Evolutionary conservation across 306 rosid species (phyloP).

Genomic region (Dalbergia cultrata): DNA sequence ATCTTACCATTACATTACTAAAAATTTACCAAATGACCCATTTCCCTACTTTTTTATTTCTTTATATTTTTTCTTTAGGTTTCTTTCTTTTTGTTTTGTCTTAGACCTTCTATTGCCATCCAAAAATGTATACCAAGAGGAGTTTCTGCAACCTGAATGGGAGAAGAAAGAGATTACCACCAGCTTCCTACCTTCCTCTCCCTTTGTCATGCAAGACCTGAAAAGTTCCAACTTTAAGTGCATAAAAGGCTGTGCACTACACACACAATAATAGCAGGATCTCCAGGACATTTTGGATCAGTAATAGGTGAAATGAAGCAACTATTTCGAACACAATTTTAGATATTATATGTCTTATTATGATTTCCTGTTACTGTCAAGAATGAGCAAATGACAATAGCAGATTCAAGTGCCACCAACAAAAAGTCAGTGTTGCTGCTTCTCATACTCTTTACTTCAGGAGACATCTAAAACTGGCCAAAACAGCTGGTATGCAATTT

Average conservation of each 20-base stretch:
- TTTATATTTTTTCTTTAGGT: not conserved
- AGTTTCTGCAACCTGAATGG: constrained; percentile 38
- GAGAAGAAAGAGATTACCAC: constrained; percentile 30
- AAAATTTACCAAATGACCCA: constrained; percentile 26
- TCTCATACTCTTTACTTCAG: constrained; percentile 16
- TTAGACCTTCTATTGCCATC: constrained; percentile 22
- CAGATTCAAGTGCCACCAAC: not conserved
- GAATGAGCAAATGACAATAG: constrained; percentile 22
- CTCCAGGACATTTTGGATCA: constrained; percentile 36
- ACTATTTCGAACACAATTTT: not conserved
- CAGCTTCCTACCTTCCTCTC: constrained; percentile 43
- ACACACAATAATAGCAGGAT: constrained; percentile 29
- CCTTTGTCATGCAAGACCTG: constrained; percentile 18
- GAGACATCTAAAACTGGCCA: not conserved
- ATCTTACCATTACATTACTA: constrained; percentile 1
- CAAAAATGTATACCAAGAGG: constrained; percentile 29
- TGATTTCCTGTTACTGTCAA: constrained; percentile 22
- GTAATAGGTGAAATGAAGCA: constrained; percentile 33
- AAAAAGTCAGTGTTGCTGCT: constrained; percentile 18
- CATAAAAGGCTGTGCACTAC: constrained; percentile 30
- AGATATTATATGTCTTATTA: constrained; percentile 19
- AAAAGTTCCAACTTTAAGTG: constrained; percentile 38
- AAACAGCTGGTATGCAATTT: constrained; percentile 4
- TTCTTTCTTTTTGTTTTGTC: constrained; percentile 1
- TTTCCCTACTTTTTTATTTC: constrained; percentile 28